Evolutionary conservation across 331 rosid genomes (phyloP).

Genomic region (Malus hybrid): DNA sequence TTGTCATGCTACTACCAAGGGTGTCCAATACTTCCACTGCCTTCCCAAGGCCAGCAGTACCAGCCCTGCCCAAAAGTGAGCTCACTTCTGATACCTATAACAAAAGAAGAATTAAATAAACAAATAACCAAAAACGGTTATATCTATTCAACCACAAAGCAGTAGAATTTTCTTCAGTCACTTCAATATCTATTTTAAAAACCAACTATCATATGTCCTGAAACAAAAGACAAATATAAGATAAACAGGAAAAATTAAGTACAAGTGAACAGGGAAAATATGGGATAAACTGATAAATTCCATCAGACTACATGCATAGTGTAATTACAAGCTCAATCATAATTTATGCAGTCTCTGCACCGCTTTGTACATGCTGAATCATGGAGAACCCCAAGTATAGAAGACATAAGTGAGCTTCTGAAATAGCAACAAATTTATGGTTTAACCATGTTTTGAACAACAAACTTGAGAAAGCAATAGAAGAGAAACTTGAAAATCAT

Average conservation of each 20-base stretch:
- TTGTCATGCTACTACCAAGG: constrained; percentile 94
- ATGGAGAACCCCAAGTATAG: too few species aligned
- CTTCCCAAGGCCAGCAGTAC: constrained; percentile 95
- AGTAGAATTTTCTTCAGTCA: background rate
- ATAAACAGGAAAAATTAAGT: background rate
- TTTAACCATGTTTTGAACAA: too few species aligned
- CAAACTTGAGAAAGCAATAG: too few species aligned
- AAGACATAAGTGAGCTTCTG: too few species aligned
- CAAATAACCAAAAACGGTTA: constrained; percentile 2
- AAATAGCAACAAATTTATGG: too few species aligned
- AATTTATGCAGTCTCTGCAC: too few species aligned
- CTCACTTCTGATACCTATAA: constrained; percentile 93
- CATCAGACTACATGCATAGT: background rate
- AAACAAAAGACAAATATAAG: background rate
- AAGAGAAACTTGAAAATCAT: too few species aligned
- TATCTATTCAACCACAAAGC: background rate
- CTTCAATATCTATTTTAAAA: background rate
- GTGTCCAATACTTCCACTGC: constrained; percentile 99
- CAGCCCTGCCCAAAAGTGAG: constrained; percentile 89
- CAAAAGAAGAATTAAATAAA: constrained; percentile 1
- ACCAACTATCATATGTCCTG: background rate
- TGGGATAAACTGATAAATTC: too few species aligned
- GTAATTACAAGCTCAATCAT: background rate
- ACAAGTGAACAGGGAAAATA: too few species aligned
- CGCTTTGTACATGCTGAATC: too few species aligned